Evolutionary conservation across 2,329 filamentous ascomycete genomes (phyloP), one percentile per base, ranked within the genome.

Genomic region (Trichoderma simmonsii): DNA sequence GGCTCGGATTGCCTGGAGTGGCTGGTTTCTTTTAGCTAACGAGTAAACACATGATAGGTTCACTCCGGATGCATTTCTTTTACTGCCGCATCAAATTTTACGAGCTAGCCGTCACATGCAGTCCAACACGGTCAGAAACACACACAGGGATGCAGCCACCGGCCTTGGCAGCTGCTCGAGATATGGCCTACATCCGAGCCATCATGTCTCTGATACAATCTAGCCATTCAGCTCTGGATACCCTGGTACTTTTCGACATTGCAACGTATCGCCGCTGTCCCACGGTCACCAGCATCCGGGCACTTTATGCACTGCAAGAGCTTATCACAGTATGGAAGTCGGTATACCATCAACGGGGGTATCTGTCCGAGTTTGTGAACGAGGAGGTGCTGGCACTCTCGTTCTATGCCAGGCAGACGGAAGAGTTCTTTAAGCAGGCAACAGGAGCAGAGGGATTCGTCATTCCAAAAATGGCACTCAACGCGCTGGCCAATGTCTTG

Each of bases 21-120:
- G 36, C 26, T 51, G 3, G 32, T 11, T 21, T 14, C 18, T 34
- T 26, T n/a, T 9, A 21, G 65, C 54, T 48, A 21, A 60, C 18
- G 56, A 32, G 2, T 9, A 34, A 18, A 24, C 12, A 14, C n/a
- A 48, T 11, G 26, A 24, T 48, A 59, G 64, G 56, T n/a, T 48
- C 65, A 12, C 56, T 68, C 24, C 54, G 65, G 12, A 60, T 68
- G 54, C 65, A 68, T 7, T 48, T 68, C 64, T 68, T 60, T 4
- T 68, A 59, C 65, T 68, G 54, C 26, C 32, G 65, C 36, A 26
- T 69, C 12, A 61, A 69, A 3, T 12, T 60, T 8, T 51, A 60
- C 3, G 56, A 69, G 56, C 28, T 61, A n/a, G 26, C 56, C 15
- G 36, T 61, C 36, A n/a, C 56, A 30, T 61, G 34, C 11, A 51